These are phyloP conservation scores for Exophiala oligosperma DNA, from an alignment of 2,329 filamentous ascomycete genomes.

Conservation along the genomic window DNA sequence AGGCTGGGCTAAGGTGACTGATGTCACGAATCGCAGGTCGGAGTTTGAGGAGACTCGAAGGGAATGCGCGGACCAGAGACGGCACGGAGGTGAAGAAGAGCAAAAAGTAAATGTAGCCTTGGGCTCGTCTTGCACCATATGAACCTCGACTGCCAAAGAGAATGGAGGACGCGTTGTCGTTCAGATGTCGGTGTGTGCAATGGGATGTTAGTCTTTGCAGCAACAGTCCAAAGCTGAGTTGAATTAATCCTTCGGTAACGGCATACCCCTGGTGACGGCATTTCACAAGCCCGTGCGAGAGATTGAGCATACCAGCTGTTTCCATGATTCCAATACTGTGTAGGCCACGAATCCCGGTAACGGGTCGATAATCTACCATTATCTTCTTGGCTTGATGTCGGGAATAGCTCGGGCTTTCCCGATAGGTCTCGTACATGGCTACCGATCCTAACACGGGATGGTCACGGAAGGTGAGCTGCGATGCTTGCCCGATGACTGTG, in stretches of 20 bases:
- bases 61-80: conserved; percentile 7
- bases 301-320: conserved; percentile 6
- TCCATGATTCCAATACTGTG: conserved; percentile 3
- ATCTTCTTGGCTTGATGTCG: not conserved
- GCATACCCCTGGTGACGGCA: conserved; percentile 3
- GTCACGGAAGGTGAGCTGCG: conserved; percentile 17
- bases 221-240: conserved; percentile 5
- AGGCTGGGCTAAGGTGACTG: not conserved
- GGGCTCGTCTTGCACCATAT: not conserved
- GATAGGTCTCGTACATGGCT: conserved; percentile 18
- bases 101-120: not conserved
- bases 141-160: not conserved
- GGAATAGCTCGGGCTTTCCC: conserved; percentile 3
- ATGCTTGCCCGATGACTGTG: conserved; percentile 6
- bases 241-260: conserved; percentile 1
- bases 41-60: not conserved
- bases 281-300: conserved; percentile 1
- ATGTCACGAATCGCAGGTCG: not conserved
- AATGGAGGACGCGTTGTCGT: not conserved
- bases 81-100: conserved; percentile 7
- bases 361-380: not conserved
- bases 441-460: conserved; percentile 19
- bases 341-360: not conserved
- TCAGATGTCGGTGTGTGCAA: conserved; percentile 2
- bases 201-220: conserved; percentile 4